Evolutionary conservation across 1,284 basidiomycete genomes (phyloP).

Genomic region (Kwoniella shivajii): DNA sequence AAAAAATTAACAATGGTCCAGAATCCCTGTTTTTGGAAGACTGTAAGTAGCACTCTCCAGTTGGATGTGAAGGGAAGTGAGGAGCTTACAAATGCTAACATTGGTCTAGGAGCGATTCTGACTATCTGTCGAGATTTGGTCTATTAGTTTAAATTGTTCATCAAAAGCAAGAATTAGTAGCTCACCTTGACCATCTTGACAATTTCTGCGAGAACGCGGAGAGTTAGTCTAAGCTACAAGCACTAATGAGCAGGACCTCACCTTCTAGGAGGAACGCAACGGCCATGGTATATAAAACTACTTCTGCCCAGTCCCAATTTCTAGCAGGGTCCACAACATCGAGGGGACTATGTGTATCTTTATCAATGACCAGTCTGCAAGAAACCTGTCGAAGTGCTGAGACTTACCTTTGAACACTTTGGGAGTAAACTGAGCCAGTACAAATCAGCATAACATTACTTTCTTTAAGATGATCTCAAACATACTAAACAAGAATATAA

Average conservation of each 20-base stretch:
- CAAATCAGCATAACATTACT: no score
- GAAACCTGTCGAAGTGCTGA: not conserved
- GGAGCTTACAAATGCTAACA: constrained; percentile 39
- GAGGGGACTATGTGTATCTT: constrained; percentile 29
- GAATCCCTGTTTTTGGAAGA: constrained; percentile 59
- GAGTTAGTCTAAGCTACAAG: not conserved
- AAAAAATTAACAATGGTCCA: constrained; percentile 74
- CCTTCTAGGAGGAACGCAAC: constrained; percentile 77
- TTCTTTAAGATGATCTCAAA: no score
- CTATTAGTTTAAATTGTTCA: not conserved
- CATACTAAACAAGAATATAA: constrained; percentile 69
- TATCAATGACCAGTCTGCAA: not conserved
- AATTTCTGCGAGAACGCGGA: constrained; percentile 29
- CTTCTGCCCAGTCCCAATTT: constrained; percentile 73
- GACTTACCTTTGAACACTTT: constrained; percentile 64
- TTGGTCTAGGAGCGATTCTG: constrained; percentile 38
- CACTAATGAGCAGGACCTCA: constrained; percentile 39
- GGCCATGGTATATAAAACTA: constrained; percentile 72
- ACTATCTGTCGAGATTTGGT: constrained; percentile 31
- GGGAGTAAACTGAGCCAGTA: constrained; percentile 84
- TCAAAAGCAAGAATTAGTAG: not conserved
- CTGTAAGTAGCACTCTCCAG: not conserved
- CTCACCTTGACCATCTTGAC: constrained; percentile 65
- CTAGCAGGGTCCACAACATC: constrained; percentile 46
- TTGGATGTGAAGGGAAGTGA: no score